Conservation (phyloP, 2,329 filamentous ascomycete species). For the Calcarisporium arbuscula region DNA sequence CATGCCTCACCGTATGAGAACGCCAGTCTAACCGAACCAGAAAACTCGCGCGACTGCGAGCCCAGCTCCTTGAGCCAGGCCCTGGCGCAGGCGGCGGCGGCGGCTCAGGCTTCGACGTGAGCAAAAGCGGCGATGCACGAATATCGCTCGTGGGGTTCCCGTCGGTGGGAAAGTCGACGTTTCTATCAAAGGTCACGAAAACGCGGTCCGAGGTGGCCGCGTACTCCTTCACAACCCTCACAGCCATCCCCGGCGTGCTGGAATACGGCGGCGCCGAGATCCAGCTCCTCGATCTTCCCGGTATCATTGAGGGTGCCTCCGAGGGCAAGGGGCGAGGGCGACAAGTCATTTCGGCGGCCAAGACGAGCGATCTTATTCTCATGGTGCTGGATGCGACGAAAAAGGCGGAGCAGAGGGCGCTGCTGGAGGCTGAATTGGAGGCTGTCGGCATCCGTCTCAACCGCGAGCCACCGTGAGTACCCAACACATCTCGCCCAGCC, state of each 20-base stretch:
- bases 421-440: slow-evolving; percentile 88
- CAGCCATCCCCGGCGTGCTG: slow-evolving; percentile 92
- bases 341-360: slow-evolving; percentile 95
- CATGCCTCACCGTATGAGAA: neutral
- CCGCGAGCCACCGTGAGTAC: slow-evolving; percentile 72
- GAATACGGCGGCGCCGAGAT: slow-evolving; percentile 98
- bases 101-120: slow-evolving; percentile 86
- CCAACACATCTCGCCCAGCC: neutral
- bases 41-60: slow-evolving; percentile 90
- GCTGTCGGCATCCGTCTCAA: slow-evolving; percentile 93
- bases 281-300: slow-evolving; percentile 92
- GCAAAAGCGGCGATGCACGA: slow-evolving; percentile 91
- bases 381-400: slow-evolving; percentile 98
- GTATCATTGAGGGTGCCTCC: slow-evolving; percentile 94
- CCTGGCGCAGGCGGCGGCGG: slow-evolving; percentile 71
- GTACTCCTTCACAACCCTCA: slow-evolving; percentile 95
- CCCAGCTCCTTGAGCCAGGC: slow-evolving; percentile 86
- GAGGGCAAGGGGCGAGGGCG: slow-evolving; percentile 94
- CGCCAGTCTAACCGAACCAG: slow-evolving; percentile 37
- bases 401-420: slow-evolving; percentile 81
- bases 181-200: slow-evolving; percentile 97
- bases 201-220: slow-evolving; percentile 94
- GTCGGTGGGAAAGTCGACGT: slow-evolving; percentile 97
- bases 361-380: slow-evolving; percentile 94
- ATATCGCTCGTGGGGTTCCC: slow-evolving; percentile 98